Percentiles rank a stretch among this genome's conserved stretches.
Conservation (phyloP, 2,329 filamentous ascomycete genomes). For the Penicillium olsonii region DNA sequence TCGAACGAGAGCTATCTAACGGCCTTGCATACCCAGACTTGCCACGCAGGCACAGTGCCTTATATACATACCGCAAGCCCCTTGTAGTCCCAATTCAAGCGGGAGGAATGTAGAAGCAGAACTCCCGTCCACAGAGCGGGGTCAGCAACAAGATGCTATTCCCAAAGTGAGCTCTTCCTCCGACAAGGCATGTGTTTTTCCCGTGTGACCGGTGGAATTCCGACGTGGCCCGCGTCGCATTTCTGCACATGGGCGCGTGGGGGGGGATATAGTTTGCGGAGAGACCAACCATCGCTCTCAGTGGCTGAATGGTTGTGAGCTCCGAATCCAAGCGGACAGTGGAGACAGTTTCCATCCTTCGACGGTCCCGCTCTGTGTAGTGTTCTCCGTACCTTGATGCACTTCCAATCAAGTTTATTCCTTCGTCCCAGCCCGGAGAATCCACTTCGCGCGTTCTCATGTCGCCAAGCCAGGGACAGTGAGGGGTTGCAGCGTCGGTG, state of each 20-base stretch:
- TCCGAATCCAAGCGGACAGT: neutral
- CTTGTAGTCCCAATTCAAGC: neutral
- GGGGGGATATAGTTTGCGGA: neutral
- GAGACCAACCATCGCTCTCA: neutral
- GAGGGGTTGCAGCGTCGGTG: neutral
- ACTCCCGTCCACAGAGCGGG: neutral
- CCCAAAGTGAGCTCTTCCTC: constrained; percentile 6
- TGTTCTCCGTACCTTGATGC: no score
- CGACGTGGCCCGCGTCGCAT: constrained; percentile 17
- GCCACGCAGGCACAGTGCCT: neutral
- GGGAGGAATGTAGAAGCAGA: neutral
- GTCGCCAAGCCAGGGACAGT: neutral
- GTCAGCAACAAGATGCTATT: neutral
- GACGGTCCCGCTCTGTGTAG: neutral
- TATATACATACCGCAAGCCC: constrained; percentile 1
- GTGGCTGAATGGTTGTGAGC: neutral
- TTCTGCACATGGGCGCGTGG: neutral
- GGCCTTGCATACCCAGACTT: neutral
- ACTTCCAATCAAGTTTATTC: no score
- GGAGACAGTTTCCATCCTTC: neutral
- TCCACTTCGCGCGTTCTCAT: neutral
- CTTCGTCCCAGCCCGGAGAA: neutral
- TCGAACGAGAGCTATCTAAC: neutral
- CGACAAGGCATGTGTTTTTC: constrained; percentile 1
- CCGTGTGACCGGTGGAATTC: constrained; percentile 18